Evolutionary conservation across 83 land plant species (phyloP).

Genomic region (Diphasiastrum complanatum): DNA sequence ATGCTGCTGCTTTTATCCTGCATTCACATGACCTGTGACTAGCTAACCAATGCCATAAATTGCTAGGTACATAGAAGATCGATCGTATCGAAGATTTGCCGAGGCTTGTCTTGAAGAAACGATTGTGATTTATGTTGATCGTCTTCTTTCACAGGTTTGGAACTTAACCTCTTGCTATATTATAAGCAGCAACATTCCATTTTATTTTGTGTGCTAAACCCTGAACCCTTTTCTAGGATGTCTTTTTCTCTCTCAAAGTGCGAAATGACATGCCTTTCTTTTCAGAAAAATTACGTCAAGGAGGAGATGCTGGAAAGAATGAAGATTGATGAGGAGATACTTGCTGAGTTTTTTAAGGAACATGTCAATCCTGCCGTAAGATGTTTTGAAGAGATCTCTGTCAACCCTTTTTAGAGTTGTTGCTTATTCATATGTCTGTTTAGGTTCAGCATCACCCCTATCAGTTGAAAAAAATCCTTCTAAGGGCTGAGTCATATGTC

Average conservation of each 20-base stretch:
- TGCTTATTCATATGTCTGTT: no score
- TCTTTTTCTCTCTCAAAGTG: background rate
- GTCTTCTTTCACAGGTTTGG: slow-evolving; percentile 81
- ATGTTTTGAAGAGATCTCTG: background rate
- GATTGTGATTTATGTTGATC: slow-evolving; percentile 81
- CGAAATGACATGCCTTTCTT: background rate
- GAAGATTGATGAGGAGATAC: slow-evolving; percentile 83
- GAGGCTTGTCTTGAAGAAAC: slow-evolving; percentile 97
- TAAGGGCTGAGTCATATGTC: background rate
- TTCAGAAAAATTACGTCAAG: slow-evolving; percentile 74
- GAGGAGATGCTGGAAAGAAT: slow-evolving; percentile 90
- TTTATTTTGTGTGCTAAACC: background rate
- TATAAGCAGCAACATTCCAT: background rate
- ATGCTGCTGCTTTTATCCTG: no score
- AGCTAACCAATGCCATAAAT: no score
- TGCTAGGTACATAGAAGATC: slow-evolving; percentile 96
- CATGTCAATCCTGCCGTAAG: slow-evolving; percentile 59
- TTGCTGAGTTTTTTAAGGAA: slow-evolving; percentile 81
- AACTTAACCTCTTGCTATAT: background rate
- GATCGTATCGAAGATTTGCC: slow-evolving; percentile 86
- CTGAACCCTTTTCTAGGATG: background rate
- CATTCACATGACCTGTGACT: no score
- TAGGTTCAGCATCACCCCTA: no score
- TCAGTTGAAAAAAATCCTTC: no score
- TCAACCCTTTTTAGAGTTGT: no score